These are phyloP conservation scores for Candida glucosophila DNA, from an alignment of 1,139 yeast genomes.

Conservation along the genomic window DNA sequence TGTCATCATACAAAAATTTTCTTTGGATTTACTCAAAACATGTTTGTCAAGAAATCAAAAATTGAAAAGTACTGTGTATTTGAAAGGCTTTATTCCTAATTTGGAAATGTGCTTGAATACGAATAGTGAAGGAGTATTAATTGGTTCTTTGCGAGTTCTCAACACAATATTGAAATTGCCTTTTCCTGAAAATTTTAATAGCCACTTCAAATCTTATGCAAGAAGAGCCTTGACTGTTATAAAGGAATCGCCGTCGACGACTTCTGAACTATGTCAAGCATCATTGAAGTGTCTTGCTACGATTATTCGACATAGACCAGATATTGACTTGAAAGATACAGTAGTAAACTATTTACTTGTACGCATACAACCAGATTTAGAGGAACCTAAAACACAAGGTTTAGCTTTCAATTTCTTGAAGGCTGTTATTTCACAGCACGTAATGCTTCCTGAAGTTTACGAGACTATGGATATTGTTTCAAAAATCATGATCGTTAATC, in stretches of 20 bases:
- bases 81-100: constrained; percentile 70
- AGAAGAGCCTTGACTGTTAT: constrained; percentile 59
- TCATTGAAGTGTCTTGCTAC: constrained; percentile 69
- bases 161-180: constrained; percentile 54
- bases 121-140: constrained; percentile 67
- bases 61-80: constrained; percentile 40
- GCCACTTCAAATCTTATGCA: constrained; percentile 49
- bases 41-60: constrained; percentile 55
- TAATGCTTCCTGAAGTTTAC: constrained; percentile 80
- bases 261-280: constrained; percentile 75
- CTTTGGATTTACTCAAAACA: constrained; percentile 69
- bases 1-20: constrained; percentile 61
- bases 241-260: constrained; percentile 71
- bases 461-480: constrained; percentile 81
- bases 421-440: constrained; percentile 63
- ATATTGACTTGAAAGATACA: constrained; percentile 56
- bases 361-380: constrained; percentile 80
- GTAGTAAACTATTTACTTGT: constrained; percentile 70
- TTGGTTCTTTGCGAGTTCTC: constrained; percentile 60
- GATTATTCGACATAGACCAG: constrained; percentile 60
- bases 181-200: constrained; percentile 48
- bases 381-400: constrained; percentile 86
- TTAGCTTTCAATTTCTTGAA: constrained; percentile 78
- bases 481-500: constrained; percentile 85
- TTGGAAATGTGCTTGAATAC: constrained; percentile 52